These are phyloP conservation scores for Yamadazyma dushanensis DNA, from an alignment of 1,139 yeast species.

Conservation along the genomic window DNA sequence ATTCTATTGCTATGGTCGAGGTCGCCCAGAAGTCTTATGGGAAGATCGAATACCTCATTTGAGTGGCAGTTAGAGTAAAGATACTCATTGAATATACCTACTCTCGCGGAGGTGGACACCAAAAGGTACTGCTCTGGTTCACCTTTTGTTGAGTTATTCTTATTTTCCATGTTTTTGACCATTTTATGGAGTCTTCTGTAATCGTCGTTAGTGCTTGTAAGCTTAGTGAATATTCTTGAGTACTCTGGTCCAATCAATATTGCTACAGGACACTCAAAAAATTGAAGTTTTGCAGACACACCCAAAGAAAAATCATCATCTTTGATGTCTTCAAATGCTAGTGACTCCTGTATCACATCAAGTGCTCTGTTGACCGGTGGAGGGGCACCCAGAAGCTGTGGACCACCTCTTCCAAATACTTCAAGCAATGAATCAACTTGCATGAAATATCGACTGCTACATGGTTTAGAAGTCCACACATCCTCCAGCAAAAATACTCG, in stretches of 20 bases:
- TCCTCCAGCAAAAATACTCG: constrained; percentile 44
- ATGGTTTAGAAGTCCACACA: constrained; percentile 55
- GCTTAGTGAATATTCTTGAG: constrained; percentile 11
- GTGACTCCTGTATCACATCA: constrained; percentile 30
- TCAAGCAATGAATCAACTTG: constrained; percentile 48
- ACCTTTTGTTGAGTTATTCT: not conserved
- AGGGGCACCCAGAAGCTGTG: not conserved
- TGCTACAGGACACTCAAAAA: constrained; percentile 30
- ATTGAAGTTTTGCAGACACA: constrained; percentile 43
- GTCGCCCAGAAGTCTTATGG: constrained; percentile 20
- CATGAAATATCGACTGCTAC: constrained; percentile 43
- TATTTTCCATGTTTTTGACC: not conserved
- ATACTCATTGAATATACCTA: constrained; percentile 52
- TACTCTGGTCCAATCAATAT: constrained; percentile 13
- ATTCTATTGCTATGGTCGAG: constrained; percentile 50
- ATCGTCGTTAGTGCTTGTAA: constrained; percentile 38
- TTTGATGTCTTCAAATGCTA: constrained; percentile 20
- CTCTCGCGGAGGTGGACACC: constrained; percentile 42
- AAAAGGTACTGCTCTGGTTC: constrained; percentile 17
- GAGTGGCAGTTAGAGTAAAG: constrained; percentile 55
- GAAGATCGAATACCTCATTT: constrained; percentile 21
- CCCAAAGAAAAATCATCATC: constrained; percentile 46
- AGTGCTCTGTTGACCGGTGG: not conserved
- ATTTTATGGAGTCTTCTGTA: constrained; percentile 32
- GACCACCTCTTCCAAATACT: constrained; percentile 43